These are phyloP conservation scores for Lactarius sp. DNA, from an alignment of 768 basidiomycete genomes.

Conservation along the genomic window DNA sequence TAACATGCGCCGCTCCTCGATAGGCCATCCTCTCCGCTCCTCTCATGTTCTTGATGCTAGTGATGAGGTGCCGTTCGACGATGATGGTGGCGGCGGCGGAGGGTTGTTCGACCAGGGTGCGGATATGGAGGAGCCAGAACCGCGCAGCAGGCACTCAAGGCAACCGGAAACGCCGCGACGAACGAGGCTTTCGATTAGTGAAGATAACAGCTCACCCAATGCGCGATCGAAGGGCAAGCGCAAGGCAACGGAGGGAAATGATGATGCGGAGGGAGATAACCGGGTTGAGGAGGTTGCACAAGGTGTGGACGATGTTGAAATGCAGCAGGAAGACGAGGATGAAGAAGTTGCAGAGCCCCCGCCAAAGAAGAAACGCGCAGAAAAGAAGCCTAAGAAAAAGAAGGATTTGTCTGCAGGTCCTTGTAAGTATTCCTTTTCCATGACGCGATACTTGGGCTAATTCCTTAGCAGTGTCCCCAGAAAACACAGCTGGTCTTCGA, in stretches of 20 bases:
- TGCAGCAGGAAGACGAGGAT: conserved; percentile 31
- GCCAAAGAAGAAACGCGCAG: conserved; percentile 19
- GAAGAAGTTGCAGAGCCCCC: conserved; percentile 28
- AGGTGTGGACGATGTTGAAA: conserved; percentile 32
- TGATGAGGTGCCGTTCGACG: conserved; percentile 24
- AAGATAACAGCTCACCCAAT: neutral
- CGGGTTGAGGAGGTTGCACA: conserved; percentile 41
- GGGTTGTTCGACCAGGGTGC: conserved; percentile 28
- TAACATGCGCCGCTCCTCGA: conserved; percentile 26
- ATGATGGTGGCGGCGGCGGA: conserved; percentile 22
- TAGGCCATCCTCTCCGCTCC: conserved; percentile 19
- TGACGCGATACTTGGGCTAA: neutral
- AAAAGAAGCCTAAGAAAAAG: conserved; percentile 20
- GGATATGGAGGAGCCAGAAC: conserved; percentile 28
- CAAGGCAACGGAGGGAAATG: conserved; percentile 30
- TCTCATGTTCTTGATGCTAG: conserved; percentile 23
- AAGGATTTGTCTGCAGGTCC: neutral
- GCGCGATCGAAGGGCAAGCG: conserved; percentile 38
- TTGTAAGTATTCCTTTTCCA: neutral
- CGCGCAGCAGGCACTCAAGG: neutral
- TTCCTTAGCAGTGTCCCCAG: conserved; percentile 28
- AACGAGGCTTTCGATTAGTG: neutral
- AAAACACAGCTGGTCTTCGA: conserved; percentile 48
- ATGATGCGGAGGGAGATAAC: conserved; percentile 25
- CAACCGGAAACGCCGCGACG: conserved; percentile 9